Base-by-base conservation (phyloP, 352 stramenopile species). In the Plasmopara viticola region DNA sequence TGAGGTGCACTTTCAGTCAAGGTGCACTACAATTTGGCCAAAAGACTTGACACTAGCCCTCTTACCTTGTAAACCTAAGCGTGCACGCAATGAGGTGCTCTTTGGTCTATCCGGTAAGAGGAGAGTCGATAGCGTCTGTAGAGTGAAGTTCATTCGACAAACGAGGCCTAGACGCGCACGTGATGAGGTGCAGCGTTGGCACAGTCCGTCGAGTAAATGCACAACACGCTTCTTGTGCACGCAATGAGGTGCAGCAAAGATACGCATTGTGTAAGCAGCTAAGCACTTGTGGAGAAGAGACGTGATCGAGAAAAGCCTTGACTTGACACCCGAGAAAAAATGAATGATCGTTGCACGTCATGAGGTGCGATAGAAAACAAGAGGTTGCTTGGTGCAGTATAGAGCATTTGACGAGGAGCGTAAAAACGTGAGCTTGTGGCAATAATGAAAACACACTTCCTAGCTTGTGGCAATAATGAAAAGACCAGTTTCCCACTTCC, bases 21-120 rank as follows among this genome's bases (percentile, higher is more conserved):
- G 9, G 17, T 38, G 57, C 46, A 43, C 49, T n/a, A 41, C 52
- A n/a, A 49, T 40, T 51, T 25, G 34, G 30, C 33, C 17, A 44
- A 20, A 50, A 56, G 46, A 48, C 38, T 58, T 45, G 48, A 49
- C 46, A 49, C 39, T 13, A 9, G n/a, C 51, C 31, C 35, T 9
- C 37, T 25, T 39, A 48, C 33, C 42, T 40, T 13, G 8, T 56
- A 13, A 38, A 7, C 39, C 40, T 15, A 28, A 47, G 54, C 39
- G 7, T 48, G 46, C 55, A 61, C 56, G 60, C 51, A 61, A 64
- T 68, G 55, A 20, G 47, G 51, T 64, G 50, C 55, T 58, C 14
- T 50, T 47, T 18, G 44, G 44, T 20, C 30, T 44, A 5, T 44
- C 42, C 9, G 37, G 49, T 14, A 39, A 54, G 18, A 44, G 31